A percentile compares a stretch with the other conserved stretches of the same genome.
Evolutionary conservation across 257 asterid genomes (phyloP).

Genomic region (Hygrophila difformis): DNA sequence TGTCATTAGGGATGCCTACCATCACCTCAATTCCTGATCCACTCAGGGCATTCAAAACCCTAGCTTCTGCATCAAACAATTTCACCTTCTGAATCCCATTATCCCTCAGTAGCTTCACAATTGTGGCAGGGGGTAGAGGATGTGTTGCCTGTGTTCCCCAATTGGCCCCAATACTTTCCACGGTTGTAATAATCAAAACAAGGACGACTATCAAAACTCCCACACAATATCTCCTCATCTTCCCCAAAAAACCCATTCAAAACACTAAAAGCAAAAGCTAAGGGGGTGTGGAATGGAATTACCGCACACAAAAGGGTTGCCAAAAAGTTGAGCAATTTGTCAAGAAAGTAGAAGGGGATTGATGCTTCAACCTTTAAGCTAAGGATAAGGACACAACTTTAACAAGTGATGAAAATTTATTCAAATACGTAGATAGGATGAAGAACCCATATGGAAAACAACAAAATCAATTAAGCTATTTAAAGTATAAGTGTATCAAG

Average conservation of each 20-base stretch:
- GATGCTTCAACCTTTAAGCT: slow-evolving; percentile 3
- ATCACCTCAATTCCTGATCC: slow-evolving; percentile 90
- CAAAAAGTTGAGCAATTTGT: not conserved
- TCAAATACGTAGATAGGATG: no score
- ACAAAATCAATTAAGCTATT: no score
- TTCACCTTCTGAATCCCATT: slow-evolving; percentile 81
- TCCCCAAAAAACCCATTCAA: slow-evolving; percentile 31
- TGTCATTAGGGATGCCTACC: slow-evolving; percentile 95
- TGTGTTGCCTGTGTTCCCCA: slow-evolving; percentile 93
- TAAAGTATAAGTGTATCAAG: no score
- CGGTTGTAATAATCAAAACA: slow-evolving; percentile 22
- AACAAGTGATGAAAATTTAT: no score
- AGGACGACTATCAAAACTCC: slow-evolving; percentile 15
- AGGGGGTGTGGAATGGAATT: no score
- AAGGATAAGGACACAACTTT: slow-evolving; percentile 4
- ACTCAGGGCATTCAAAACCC: slow-evolving; percentile 43
- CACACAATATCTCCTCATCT: slow-evolving; percentile 22
- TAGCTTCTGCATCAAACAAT: slow-evolving; percentile 76
- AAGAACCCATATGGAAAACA: no score
- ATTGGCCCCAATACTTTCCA: slow-evolving; percentile 72
- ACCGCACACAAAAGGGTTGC: not conserved
- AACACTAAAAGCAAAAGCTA: no score
- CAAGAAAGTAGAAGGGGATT: not conserved
- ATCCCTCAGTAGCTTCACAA: slow-evolving; percentile 65
- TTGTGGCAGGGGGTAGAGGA: slow-evolving; percentile 50